phyloP scores from a whole-genome alignment of 2,329 filamentous ascomycete species.

The Pseudogymnoascus sp. region DNA sequence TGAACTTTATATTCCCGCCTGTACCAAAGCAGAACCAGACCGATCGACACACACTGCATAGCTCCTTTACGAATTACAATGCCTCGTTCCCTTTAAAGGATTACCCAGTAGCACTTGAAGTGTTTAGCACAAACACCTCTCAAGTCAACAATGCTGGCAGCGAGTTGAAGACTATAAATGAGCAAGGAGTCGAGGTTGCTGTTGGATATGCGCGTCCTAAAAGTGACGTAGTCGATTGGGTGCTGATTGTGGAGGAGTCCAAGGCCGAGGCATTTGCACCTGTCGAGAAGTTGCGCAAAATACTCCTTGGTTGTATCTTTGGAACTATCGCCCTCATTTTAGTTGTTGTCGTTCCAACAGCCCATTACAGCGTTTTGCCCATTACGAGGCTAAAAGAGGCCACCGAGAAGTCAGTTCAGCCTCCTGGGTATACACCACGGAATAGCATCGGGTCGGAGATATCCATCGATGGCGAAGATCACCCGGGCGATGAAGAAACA shows the following conservation, averaged over 20 bases:
- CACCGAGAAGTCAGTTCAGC: slow-evolving; percentile 60
- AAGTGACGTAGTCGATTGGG: slow-evolving; percentile 69
- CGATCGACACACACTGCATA: slow-evolving; percentile 44
- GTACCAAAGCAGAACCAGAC: slow-evolving; percentile 30
- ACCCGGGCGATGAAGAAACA: slow-evolving; percentile 19
- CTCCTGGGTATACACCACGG: slow-evolving; percentile 26
- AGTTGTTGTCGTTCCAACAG: slow-evolving; percentile 67
- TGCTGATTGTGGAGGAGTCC: slow-evolving; percentile 71
- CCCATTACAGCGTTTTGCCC: slow-evolving; percentile 73
- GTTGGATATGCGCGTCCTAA: slow-evolving; percentile 72
- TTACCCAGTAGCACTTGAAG: slow-evolving; percentile 57
- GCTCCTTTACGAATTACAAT: slow-evolving; percentile 24
- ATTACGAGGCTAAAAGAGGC: slow-evolving; percentile 70
- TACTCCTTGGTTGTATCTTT: slow-evolving; percentile 79
- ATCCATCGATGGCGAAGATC: slow-evolving; percentile 20
- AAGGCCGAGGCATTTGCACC: slow-evolving; percentile 68
- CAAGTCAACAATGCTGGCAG: slow-evolving; percentile 62
- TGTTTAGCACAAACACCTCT: slow-evolving; percentile 45
- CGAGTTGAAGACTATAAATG: slow-evolving; percentile 62
- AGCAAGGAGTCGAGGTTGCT: slow-evolving; percentile 61
- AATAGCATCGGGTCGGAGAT: slow-evolving; percentile 24
- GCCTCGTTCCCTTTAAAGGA: slow-evolving; percentile 48
- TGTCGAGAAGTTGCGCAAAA: slow-evolving; percentile 67
- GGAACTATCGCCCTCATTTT: slow-evolving; percentile 69
- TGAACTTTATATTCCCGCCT: slow-evolving; percentile 58